phyloP scores from a whole-genome alignment of 495 filamentous ascomycete species.

The Penicillium ochrochloron region DNA sequence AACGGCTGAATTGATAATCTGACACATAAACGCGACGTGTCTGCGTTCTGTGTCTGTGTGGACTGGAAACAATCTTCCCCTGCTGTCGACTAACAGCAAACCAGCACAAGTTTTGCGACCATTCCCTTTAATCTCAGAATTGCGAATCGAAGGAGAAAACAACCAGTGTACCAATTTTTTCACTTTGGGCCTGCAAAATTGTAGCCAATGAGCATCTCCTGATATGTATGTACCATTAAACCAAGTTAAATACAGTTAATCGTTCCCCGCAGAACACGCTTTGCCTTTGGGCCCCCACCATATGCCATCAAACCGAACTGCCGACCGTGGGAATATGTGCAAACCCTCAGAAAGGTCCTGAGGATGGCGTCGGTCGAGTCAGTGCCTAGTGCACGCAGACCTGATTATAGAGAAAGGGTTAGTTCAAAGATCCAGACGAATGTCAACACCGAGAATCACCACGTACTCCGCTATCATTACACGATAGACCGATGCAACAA shows the following conservation, averaged over 20 bases:
- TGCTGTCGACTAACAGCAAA: too few relatives aligned
- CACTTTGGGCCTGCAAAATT: neutral
- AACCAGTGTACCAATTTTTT: neutral
- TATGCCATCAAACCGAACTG: neutral
- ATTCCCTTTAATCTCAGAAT: too few relatives aligned
- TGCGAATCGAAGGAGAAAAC: neutral
- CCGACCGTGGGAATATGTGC: constrained; percentile 9
- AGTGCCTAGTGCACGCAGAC: constrained; percentile 1
- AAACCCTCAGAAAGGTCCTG: neutral
- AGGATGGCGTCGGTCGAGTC: neutral
- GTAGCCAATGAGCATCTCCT: neutral
- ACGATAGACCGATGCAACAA: constrained; percentile 21
- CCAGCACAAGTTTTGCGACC: too few relatives aligned
- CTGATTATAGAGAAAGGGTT: neutral
- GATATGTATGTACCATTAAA: neutral
- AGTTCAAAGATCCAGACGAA: neutral
- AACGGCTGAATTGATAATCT: neutral
- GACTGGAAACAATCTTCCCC: too few relatives aligned
- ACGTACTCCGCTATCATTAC: constrained; percentile 18
- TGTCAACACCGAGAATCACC: neutral
- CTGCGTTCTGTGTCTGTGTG: neutral
- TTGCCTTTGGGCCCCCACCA: neutral
- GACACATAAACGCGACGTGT: neutral
- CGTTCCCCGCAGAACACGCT: neutral
- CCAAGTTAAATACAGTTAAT: neutral